Evolutionary conservation across 2,329 filamentous ascomycete species (phyloP).

Genomic region (Magnaporthales sp.): DNA sequence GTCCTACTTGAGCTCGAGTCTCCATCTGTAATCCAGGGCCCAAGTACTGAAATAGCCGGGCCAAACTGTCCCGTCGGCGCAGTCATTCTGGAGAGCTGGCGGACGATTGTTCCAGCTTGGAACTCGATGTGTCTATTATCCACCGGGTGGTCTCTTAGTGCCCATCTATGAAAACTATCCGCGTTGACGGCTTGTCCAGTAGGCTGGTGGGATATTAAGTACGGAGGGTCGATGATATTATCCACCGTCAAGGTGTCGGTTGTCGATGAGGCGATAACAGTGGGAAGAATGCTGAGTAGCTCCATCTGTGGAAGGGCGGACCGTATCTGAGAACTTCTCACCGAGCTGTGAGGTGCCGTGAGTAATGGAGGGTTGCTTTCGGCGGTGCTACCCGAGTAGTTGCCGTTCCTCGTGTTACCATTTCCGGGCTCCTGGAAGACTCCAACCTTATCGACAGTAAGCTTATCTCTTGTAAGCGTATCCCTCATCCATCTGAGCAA

Average conservation of each 20-base stretch:
- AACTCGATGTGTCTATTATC: constrained; percentile 33
- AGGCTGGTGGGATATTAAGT: constrained; percentile 31
- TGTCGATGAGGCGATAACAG: constrained; percentile 25
- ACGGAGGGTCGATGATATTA: constrained; percentile 19
- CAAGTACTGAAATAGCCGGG: constrained; percentile 24
- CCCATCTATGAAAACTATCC: constrained; percentile 20
- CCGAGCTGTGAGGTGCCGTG: not conserved
- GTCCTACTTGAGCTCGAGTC: not conserved
- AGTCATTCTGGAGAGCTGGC: constrained; percentile 31
- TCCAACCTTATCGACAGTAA: not conserved
- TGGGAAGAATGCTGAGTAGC: constrained; percentile 28
- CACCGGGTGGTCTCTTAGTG: not conserved
- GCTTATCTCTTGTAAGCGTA: not conserved
- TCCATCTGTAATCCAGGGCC: not conserved
- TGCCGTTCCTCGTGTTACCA: not conserved
- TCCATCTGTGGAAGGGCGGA: constrained; percentile 5
- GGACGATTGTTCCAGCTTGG: constrained; percentile 37
- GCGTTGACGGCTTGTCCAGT: constrained; percentile 27
- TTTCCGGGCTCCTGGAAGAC: not conserved
- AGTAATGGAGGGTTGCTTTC: not conserved
- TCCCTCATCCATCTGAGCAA: constrained; percentile 35
- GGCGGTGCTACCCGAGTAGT: not conserved
- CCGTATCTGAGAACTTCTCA: not conserved
- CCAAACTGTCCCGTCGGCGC: constrained; percentile 43
- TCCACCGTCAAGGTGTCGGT: not conserved